These are phyloP conservation scores for Penicillium olsonii DNA, from an alignment of 2,329 filamentous ascomycete genomes.

Conservation along the genomic window DNA sequence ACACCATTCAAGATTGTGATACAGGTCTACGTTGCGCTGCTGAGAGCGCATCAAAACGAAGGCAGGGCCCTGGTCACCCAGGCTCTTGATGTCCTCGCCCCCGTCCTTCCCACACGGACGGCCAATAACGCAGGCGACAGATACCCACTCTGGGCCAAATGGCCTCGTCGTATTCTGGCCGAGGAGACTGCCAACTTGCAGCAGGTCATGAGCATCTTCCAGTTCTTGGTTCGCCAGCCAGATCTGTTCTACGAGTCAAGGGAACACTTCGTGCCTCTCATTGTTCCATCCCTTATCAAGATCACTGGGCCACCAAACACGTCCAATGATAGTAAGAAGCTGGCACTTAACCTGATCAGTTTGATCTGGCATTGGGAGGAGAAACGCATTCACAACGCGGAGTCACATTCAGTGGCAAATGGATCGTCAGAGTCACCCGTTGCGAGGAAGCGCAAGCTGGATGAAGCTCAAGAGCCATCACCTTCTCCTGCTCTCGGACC, in stretches of 20 bases:
- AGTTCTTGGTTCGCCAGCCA: conserved; percentile 90
- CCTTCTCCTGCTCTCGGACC: conserved; percentile 54
- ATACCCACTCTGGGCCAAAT: conserved; percentile 81
- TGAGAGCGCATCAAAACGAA: conserved; percentile 94
- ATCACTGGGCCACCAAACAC: conserved; percentile 77
- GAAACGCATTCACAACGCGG: conserved; percentile 68
- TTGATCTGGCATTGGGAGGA: conserved; percentile 94
- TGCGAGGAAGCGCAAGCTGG: conserved; percentile 73
- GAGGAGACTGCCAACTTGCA: conserved; percentile 95
- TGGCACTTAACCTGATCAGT: conserved; percentile 86
- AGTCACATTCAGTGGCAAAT: conserved; percentile 29
- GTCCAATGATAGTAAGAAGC: conserved; percentile 86
- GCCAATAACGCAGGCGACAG: conserved; percentile 59
- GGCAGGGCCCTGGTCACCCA: conserved; percentile 90
- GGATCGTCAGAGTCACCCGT: conserved; percentile 69
- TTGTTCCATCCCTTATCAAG: conserved; percentile 86
- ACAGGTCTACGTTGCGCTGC: conserved; percentile 87
- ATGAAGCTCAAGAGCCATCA: conserved; percentile 56
- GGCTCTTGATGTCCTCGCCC: conserved; percentile 91
- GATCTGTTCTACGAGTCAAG: conserved; percentile 93
- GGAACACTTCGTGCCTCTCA: conserved; percentile 85
- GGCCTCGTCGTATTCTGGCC: conserved; percentile 84
- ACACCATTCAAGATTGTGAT: conserved; percentile 94
- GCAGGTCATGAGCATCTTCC: conserved; percentile 95
- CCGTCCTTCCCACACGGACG: conserved; percentile 80